Percentiles rank a stretch among this genome's conserved stretches.
phyloP scores from a whole-genome alignment of 805 yeast species.

The Suhomyces kilbournensis region DNA sequence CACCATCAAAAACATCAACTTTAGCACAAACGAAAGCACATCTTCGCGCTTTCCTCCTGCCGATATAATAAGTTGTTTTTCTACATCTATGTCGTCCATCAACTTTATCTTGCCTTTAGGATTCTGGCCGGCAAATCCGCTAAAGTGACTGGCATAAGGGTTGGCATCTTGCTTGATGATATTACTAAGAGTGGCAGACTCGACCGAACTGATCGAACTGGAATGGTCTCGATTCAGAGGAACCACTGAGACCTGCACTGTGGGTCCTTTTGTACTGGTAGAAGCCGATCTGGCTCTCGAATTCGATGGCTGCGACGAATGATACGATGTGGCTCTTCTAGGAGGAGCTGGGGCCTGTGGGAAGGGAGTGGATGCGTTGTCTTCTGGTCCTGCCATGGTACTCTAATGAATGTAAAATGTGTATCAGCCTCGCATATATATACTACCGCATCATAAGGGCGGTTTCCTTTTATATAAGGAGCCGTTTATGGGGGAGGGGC shows the following conservation, averaged over 20 bases:
- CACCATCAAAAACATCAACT: conserved; percentile 24
- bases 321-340: conserved; percentile 1
- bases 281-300: conserved; percentile 14
- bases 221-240: conserved; percentile 20
- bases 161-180: conserved; percentile 12
- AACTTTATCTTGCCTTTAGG: conserved; percentile 22
- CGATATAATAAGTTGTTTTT: conserved; percentile 33
- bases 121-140: neutral
- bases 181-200: conserved; percentile 10
- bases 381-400: neutral
- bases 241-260: conserved; percentile 5
- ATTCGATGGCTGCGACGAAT: neutral
- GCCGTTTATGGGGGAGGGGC: neutral
- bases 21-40: conserved; percentile 30
- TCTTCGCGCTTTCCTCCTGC: conserved; percentile 38
- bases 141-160: conserved; percentile 1
- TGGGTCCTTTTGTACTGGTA: neutral
- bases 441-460: neutral
- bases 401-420: neutral
- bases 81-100: conserved; percentile 32
- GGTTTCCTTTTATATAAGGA: neutral
- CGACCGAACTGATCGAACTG: conserved; percentile 19
- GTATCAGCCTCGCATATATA: neutral
- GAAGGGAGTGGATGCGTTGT: neutral
- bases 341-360: conserved; percentile 1